phyloP scores from a whole-genome alignment of 495 filamentous ascomycete species.

The Neurospora sp. region DNA sequence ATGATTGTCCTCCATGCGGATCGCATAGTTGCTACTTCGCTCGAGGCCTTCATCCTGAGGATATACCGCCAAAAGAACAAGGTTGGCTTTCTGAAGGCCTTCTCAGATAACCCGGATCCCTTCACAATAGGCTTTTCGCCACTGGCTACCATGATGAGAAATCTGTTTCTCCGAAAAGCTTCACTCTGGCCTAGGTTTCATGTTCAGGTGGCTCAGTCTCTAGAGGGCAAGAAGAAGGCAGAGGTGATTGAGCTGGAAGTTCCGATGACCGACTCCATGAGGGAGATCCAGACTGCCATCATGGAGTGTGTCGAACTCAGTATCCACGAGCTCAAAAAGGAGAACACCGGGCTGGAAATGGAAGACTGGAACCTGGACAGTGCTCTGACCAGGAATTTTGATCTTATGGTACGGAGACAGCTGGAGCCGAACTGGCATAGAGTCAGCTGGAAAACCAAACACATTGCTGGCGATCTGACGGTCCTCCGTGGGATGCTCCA shows the following conservation, averaged over 20 bases:
- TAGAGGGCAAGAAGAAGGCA: constrained; percentile 87
- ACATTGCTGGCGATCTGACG: constrained; percentile 82
- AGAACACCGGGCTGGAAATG: constrained; percentile 84
- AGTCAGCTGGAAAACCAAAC: constrained; percentile 86
- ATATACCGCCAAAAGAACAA: constrained; percentile 93
- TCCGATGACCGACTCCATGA: constrained; percentile 93
- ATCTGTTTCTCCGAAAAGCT: constrained; percentile 80
- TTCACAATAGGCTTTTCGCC: constrained; percentile 87
- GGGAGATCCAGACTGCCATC: constrained; percentile 83
- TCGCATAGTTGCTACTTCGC: constrained; percentile 72
- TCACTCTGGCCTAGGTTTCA: constrained; percentile 96
- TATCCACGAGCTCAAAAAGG: constrained; percentile 82
- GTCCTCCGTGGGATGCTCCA: constrained; percentile 82
- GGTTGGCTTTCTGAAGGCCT: constrained; percentile 86
- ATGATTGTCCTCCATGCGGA: constrained; percentile 86
- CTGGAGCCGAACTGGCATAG: constrained; percentile 96
- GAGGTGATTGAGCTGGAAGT: constrained; percentile 96
- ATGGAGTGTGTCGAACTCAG: constrained; percentile 95
- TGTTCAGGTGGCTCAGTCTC: constrained; percentile 71
- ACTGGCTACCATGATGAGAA: constrained; percentile 81
- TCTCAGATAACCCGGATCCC: constrained; percentile 88
- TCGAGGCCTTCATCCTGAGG: constrained; percentile 90
- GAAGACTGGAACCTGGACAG: constrained; percentile 97
- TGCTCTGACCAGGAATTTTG: constrained; percentile 86
- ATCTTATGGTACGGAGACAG: constrained; percentile 78